phyloP scores from a whole-genome alignment of 352 stramenopile species.

The Globisporangium alternatum region DNA sequence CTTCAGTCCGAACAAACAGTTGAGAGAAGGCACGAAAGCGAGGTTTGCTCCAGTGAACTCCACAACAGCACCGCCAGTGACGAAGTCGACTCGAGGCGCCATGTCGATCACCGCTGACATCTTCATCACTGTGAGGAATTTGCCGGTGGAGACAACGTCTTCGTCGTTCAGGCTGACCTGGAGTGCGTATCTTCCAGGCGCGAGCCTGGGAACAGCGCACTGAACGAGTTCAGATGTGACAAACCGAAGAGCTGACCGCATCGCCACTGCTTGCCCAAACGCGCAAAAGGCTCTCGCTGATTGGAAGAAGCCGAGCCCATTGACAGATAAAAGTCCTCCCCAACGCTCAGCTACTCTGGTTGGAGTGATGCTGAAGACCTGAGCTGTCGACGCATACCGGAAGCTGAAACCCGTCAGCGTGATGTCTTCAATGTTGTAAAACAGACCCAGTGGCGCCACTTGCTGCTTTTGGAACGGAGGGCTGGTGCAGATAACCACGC shows the following conservation, averaged over 20 bases:
- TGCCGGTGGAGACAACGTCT: constrained; percentile 14
- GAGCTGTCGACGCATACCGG: constrained; percentile 22
- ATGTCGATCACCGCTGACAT: constrained; percentile 27
- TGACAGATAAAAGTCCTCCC: constrained; percentile 26
- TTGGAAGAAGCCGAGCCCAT: constrained; percentile 32
- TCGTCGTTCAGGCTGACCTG: constrained; percentile 33
- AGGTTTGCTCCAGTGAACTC: constrained; percentile 33
- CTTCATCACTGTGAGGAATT: constrained; percentile 21
- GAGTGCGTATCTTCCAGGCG: constrained; percentile 21
- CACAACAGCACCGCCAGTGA: constrained; percentile 30
- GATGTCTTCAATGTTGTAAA: constrained; percentile 26
- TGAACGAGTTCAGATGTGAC: constrained; percentile 21
- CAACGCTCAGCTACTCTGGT: constrained; percentile 23
- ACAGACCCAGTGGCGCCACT: constrained; percentile 23
- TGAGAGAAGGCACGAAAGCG: constrained; percentile 23
- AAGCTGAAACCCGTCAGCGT: constrained; percentile 26
- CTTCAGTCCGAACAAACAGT: constrained; percentile 33
- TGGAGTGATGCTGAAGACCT: constrained; percentile 24
- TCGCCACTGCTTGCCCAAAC: constrained; percentile 15
- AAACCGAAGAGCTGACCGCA: constrained; percentile 15
- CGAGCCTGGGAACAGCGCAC: constrained; percentile 26
- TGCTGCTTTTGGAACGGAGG: constrained; percentile 14
- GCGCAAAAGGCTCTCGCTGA: constrained; percentile 23
- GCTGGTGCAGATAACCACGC: constrained; percentile 25
- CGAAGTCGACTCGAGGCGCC: constrained; percentile 26